phyloP scores from a whole-genome alignment of 768 basidiomycete species.

The Pholiota conissans region DNA sequence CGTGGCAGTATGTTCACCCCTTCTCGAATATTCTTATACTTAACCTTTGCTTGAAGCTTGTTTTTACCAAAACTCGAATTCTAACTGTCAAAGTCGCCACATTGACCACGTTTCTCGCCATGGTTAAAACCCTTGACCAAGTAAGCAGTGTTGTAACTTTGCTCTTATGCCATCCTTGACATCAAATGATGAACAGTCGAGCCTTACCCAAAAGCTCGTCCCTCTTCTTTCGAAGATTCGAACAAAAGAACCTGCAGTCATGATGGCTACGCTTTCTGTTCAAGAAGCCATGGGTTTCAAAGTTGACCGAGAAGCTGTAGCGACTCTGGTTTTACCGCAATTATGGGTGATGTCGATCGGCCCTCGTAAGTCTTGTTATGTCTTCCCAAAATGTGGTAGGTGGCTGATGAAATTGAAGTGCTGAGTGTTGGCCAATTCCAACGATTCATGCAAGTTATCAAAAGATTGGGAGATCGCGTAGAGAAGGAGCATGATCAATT shows the following conservation, averaged over 20 bases:
- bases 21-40: background rate
- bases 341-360: constrained; percentile 98
- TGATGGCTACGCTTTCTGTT: constrained; percentile 86
- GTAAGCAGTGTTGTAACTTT: constrained; percentile 34
- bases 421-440: constrained; percentile 87
- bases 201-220: constrained; percentile 92
- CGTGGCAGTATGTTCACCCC: constrained; percentile 68
- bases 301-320: constrained; percentile 90
- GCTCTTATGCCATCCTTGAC: background rate
- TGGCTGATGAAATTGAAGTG: constrained; percentile 39
- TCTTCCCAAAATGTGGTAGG: background rate
- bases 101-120: constrained; percentile 74
- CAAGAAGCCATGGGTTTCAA: constrained; percentile 97
- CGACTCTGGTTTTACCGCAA: constrained; percentile 86
- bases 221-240: constrained; percentile 93
- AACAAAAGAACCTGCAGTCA: constrained; percentile 94
- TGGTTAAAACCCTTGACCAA: constrained; percentile 92
- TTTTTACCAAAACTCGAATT: constrained; percentile 91
- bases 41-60: constrained; percentile 49
- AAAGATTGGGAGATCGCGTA: constrained; percentile 78
- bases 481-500: constrained; percentile 93
- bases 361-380: constrained; percentile 57
- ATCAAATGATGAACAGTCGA: constrained; percentile 46
- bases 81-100: constrained; percentile 91
- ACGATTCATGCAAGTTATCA: constrained; percentile 87